Percentiles rank a stretch among this genome's conserved stretches.
phyloP scores from a whole-genome alignment of 1,139 yeast genomes.

The Candida labiduridarum region DNA sequence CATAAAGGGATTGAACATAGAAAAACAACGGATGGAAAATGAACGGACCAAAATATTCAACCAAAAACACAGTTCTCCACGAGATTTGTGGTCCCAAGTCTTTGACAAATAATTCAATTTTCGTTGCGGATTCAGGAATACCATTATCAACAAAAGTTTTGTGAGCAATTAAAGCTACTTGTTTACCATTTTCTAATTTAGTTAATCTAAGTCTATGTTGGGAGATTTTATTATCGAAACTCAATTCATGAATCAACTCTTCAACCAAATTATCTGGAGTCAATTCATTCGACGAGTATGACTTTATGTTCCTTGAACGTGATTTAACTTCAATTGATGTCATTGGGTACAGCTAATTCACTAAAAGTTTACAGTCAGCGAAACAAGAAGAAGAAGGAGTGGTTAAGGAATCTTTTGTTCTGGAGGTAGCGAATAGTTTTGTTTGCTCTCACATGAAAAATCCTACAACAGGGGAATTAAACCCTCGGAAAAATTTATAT shows the following conservation, averaged over 20 bases:
- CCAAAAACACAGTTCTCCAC: slow-evolving; percentile 84
- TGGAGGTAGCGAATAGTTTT: too few relatives aligned
- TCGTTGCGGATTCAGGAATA: slow-evolving; percentile 24
- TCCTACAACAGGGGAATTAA: too few relatives aligned
- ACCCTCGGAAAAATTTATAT: too few relatives aligned
- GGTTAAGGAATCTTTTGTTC: not conserved
- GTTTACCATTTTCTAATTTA: slow-evolving; percentile 30
- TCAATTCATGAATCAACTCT: slow-evolving; percentile 40
- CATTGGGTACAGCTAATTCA: slow-evolving; percentile 14
- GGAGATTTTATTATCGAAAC: slow-evolving; percentile 42
- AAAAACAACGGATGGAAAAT: slow-evolving; percentile 75
- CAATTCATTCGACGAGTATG: slow-evolving; percentile 38
- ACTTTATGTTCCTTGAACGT: slow-evolving; percentile 53
- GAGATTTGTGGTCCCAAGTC: slow-evolving; percentile 93
- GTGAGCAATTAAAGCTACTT: slow-evolving; percentile 34
- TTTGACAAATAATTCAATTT: slow-evolving; percentile 57
- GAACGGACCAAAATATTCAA: slow-evolving; percentile 90
- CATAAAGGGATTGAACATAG: slow-evolving; percentile 30
- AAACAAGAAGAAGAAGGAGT: not conserved
- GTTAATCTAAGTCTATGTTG: slow-evolving; percentile 42
- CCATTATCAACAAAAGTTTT: slow-evolving; percentile 37
- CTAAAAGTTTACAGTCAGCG: not conserved
- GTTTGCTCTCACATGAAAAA: too few relatives aligned
- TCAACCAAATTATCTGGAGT: slow-evolving; percentile 30
- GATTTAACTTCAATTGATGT: slow-evolving; percentile 48